Base-by-base conservation (phyloP, 129 eudicot species). In the Pulicaria dysenterica region DNA sequence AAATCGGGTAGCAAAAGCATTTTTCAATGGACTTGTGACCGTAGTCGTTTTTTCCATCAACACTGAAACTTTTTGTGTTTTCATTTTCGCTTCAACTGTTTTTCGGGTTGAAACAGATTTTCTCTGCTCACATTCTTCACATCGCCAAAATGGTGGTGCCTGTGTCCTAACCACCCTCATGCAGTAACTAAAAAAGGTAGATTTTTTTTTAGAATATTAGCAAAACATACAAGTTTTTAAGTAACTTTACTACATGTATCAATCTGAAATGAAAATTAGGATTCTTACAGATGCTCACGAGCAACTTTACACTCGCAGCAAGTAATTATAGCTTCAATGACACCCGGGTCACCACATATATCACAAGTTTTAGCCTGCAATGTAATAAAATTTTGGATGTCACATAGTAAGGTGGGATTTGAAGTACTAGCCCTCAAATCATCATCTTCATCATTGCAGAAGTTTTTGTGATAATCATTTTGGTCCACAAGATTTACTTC, bases 261-360 rank as follows among this genome's bases (percentile, higher is more conserved):
- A 42, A 62, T 61, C 37, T 50, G 53, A 41, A 53, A 40, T 50
- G 61, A 57, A 60, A 79, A 77, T 57, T 72, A 80, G 42, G 43
- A 53, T 16, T 74, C 86, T 77, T 85, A 85, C 95, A 55, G 40
- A 76, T 88, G 91, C 61, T 80, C 77, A 48, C 63, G 69, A 6
- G 79, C 45, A n/a, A 9, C 72, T 81, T 81, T 77, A 66, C 96
- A 89, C 6, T 66, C 45, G 6, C 6, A 64, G 67, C 96, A 89
- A 5, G 82, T 76, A 6, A 54, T 34, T 34, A 85, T 47, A 46
- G 84, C 85, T 4, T 76, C 82, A 44, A 19, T 17, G 58, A 69
- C 83, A 38, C 96, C 96, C 8, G 19, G 48, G 55, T 83, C 84
- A 53, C 96, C 96, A 54, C 96, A 89, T 39, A 83, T 79, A 5